phyloP scores from a whole-genome alignment of 2,329 filamentous ascomycete species.

The Penicillium sp. region DNA sequence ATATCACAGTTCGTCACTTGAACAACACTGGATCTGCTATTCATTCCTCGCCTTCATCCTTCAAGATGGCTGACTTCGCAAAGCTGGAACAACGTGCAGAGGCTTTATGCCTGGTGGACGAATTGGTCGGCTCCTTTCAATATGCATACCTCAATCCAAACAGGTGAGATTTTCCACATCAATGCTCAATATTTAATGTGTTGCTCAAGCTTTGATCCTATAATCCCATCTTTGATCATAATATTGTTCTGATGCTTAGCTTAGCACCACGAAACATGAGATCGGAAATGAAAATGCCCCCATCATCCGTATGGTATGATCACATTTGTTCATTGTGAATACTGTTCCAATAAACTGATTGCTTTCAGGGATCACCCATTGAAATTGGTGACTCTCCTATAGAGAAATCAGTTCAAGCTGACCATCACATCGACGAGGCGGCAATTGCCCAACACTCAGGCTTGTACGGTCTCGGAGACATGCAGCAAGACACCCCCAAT shows the following conservation, averaged over 20 bases:
- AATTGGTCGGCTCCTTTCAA: neutral
- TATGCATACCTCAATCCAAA: neutral
- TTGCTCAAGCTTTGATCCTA: too few species aligned
- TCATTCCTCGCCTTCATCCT: neutral
- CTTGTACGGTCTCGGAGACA: too few species aligned
- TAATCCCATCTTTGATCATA: neutral
- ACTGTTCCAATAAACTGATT: too few species aligned
- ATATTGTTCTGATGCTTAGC: neutral
- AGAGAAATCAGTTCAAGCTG: too few species aligned
- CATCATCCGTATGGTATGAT: neutral
- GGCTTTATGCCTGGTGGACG: neutral
- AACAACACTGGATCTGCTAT: too few species aligned
- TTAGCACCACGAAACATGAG: neutral
- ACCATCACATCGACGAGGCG: too few species aligned
- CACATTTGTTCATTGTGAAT: neutral
- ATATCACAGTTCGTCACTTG: too few species aligned
- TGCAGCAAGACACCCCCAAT: too few species aligned
- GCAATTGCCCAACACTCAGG: too few species aligned
- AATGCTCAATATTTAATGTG: too few species aligned
- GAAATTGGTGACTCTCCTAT: too few species aligned
- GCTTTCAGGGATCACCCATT: too few species aligned
- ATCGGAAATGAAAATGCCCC: neutral
- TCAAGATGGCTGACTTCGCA: neutral
- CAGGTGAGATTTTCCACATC: neutral
- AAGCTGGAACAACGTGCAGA: neutral